Base-by-base conservation (phyloP, 805 yeast genomes). In the Pichia scutulata region DNA sequence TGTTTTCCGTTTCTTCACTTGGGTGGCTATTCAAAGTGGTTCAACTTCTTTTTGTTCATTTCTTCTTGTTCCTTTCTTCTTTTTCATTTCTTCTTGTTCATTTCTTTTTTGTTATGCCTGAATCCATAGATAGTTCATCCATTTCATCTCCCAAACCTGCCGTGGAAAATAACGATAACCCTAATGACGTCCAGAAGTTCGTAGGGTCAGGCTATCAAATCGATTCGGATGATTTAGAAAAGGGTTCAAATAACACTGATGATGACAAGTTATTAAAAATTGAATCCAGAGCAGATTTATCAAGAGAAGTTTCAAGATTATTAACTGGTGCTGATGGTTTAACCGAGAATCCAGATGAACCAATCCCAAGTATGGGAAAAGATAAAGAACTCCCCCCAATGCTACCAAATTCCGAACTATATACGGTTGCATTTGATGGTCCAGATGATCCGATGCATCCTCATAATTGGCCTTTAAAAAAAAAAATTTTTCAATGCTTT, bases 401-500 rank as follows among this genome's bases (percentile, higher is more conserved):
- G 25, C 70, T 83, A 47, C 84, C 84, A 0, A 75, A 75, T 43
- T 67, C 72, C 43, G 76, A 70, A 23, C 70, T 70, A 2, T 88
- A 81, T 62, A 73, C 78, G 12, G 96, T 89, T 8, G 74, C 82
- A 4, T 87, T 74, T 60, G 84, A 85, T 61, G 95, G 95, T 0
- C 82, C 84, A 1, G 72, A 80, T 45, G 97, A 89, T 62, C 95
- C 95, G 1, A 51, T 66, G 7, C 87, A 82, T 63, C 96, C 97
- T 0, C 82, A 81, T 61, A 89, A 89, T 62, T 88, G 90, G 92
- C 64, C 84, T 0, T 14, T 70, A 39, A 58, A 49, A 41, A 72
- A 68, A 51, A 84, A 82, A 60, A n/a, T 72, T 1, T 43, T 63
- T 10, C 66, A 72, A n/a, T 73, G 81, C 61, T 40, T 62, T 0